Evolutionary conservation across 768 basidiomycete genomes (phyloP), one percentile per base, ranked within the genome.

Genomic region (Hypsizygus marmoreus): DNA sequence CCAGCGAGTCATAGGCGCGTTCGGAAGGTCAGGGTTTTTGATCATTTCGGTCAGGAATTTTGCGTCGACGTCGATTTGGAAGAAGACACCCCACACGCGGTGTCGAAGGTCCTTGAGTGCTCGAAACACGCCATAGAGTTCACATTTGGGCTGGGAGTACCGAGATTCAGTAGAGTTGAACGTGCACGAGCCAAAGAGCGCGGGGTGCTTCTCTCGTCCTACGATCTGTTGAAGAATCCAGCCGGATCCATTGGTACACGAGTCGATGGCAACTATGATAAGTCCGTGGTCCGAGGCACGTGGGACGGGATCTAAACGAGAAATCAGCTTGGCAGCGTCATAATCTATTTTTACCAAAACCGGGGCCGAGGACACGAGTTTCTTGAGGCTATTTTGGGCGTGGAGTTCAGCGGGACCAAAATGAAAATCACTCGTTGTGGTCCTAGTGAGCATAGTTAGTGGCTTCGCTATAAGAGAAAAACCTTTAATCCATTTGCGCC

Each of bases 31-130:
- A 0, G 70, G 69, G 0, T 61, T 47, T 14, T 58, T 59, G 4
- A 73, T 40, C 71, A 72, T 72, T 7, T 62, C 62, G 24, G 56
- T 61, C 1, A 75, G 59, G 23, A 60, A 65, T 26, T 63, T 58
- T 0, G 65, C 71, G 40, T 73, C 67, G 7, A 68, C 58, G 40
- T 73, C 65, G 0, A 70, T 14, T 3, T 56, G 32, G 36, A 70
- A 63, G 41, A 57, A 58, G 0, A 64, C 38, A 10, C 64, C 68
- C 57, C 55, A 65, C 3, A 68, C 38, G 2, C 60, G 44, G 24
- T 66, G 54, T 0, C 63, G 50, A 0, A 64, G 31, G 1, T 56
- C 60, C 28, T 59, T 60, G 11, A 72, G 29, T 0, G 67, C 61
- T 0, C 65, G 37, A 38, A 58, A 72, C 0, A 71, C 42, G 0